Base-by-base conservation (phyloP, 805 yeast genomes). In the Saturnispora bothae region DNA sequence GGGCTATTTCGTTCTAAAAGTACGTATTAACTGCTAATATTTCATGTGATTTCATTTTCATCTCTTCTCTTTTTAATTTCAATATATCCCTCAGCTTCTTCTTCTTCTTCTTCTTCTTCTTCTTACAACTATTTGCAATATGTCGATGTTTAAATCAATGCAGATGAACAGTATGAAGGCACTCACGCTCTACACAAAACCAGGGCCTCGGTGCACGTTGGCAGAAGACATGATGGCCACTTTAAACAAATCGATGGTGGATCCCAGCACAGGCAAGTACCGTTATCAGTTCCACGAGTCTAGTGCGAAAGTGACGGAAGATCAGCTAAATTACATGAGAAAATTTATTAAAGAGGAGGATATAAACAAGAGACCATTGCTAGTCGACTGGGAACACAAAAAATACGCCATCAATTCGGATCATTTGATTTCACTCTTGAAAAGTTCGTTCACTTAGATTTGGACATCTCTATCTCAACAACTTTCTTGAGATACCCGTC, bases 401-500 rank as follows among this genome's bases (percentile, higher is more conserved):
- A 50, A 63, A 51, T 59, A 75, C 18, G 82, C 83, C 2, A 65
- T 69, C 29, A 65, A 71, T 45, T 66, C 61, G 34, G 49, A 55
- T 5, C 56, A 64, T 13, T 4, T 18, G 4, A 21, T 17, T 4
- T 6, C 5, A 10, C 18, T 30, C n/a, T 19, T 16, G 9, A 30
- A 14, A 6, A 19, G 7, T 30, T 19, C 6, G n/a, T 7, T 17
- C 18, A 12, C 6, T 19, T 17, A 19, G 7, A 9, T 8, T n/a
- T 30, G 16, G 64, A 63, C 39, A 66, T 57, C 46, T 73, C 76
- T 38, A 66, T 65, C 51, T 77, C 79, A 31, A 80, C 48, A 14
- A 83, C 71, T 48, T 76, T 74, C 61, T 73, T 74, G 52, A 84
- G 65, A 44, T 80, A 75, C 9, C 71, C 72, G 48, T 78, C 77